Conservation (phyloP, 306 rosid genomes). For the Prunus kanzakura region DNA sequence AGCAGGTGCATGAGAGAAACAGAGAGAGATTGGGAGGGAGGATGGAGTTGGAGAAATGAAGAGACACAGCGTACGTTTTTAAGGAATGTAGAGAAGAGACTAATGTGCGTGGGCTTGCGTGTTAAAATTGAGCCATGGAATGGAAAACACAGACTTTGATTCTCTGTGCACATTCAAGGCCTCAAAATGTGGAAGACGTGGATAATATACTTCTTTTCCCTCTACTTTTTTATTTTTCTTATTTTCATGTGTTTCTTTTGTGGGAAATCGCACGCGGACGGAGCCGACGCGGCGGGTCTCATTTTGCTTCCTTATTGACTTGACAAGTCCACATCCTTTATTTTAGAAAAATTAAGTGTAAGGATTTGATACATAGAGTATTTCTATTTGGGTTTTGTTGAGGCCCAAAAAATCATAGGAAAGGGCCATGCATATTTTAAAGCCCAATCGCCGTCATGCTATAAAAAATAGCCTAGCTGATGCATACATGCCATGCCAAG, state of each 20-base stretch:
- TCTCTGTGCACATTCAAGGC: slow-evolving; percentile 22
- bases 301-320: neutral
- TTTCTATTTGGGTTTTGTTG: too few relatives aligned
- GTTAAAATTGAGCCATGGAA: neutral
- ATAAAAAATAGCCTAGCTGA: too few relatives aligned
- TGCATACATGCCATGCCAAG: too few relatives aligned
- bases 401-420: too few relatives aligned
- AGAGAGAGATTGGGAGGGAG: neutral
- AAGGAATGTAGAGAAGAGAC: too few relatives aligned
- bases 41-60: neutral
- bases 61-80: too few relatives aligned
- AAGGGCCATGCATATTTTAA: too few relatives aligned
- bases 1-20: neutral
- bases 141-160: neutral
- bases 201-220: slow-evolving; percentile 27
- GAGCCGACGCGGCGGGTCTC: slow-evolving; percentile 42
- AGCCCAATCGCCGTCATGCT: too few relatives aligned
- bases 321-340: too few relatives aligned
- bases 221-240: neutral
- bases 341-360: too few relatives aligned
- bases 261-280: slow-evolving; percentile 37
- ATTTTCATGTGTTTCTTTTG: neutral
- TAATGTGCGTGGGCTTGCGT: neutral
- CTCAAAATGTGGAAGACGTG: slow-evolving; percentile 57
- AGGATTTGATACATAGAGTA: too few relatives aligned